Evolutionary conservation across 768 basidiomycete species (phyloP).

Genomic region (Lactarius hatsudake): DNA sequence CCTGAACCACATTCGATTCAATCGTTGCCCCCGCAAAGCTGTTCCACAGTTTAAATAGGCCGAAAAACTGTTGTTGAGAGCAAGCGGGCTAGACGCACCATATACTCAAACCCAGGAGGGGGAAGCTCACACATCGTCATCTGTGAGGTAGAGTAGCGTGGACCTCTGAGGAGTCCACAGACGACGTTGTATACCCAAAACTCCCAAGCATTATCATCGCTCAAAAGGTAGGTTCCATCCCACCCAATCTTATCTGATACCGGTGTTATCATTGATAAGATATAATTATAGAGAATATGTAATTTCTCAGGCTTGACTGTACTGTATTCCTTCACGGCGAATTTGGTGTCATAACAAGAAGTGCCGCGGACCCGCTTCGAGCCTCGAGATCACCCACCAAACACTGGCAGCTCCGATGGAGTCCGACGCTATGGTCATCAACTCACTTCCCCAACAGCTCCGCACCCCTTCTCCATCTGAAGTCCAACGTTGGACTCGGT

Average conservation of each 20-base stretch:
- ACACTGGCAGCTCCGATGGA: not conserved
- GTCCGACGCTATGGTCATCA: constrained; percentile 14
- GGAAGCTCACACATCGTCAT: constrained; percentile 68
- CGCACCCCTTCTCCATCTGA: constrained; percentile 53
- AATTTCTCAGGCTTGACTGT: no score
- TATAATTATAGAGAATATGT: no score
- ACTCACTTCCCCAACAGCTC: constrained; percentile 35
- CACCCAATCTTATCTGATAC: constrained; percentile 72
- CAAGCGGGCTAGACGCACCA: constrained; percentile 39
- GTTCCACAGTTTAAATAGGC: constrained; percentile 68
- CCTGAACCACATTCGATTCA: constrained; percentile 81
- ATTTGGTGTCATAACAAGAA: no score
- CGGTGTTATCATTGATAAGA: no score
- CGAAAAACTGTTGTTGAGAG: not conserved
- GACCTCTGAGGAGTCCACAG: constrained; percentile 40
- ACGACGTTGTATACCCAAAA: no score
- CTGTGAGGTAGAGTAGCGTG: constrained; percentile 76
- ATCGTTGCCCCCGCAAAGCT: constrained; percentile 68
- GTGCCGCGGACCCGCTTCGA: no score
- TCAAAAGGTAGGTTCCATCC: constrained; percentile 24
- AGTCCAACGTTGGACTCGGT: constrained; percentile 21
- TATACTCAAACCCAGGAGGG: constrained; percentile 85
- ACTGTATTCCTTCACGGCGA: no score
- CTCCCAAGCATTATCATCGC: not conserved
- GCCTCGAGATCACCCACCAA: not conserved